These are phyloP conservation scores for Isatis tinctoria DNA, from an alignment of 345 rosid genomes.

Conservation along the genomic window DNA sequence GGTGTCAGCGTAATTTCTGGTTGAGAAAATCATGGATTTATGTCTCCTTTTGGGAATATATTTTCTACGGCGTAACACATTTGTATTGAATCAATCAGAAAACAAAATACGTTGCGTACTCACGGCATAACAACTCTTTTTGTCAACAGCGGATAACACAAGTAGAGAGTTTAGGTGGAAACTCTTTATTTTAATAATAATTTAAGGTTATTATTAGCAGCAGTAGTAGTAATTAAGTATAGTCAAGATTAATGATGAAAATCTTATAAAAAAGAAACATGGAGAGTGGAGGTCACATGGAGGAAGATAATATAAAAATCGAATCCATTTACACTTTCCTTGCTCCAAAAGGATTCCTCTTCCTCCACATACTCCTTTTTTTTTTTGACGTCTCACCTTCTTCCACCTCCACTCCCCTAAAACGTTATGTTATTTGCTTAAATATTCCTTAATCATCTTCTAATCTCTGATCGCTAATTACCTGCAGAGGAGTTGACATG, in stretches of 20 bases:
- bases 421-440: background rate
- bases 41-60: background rate
- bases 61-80: background rate
- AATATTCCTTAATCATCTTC: background rate
- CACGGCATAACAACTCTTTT: background rate
- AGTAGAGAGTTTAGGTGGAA: background rate
- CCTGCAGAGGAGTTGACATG: background rate
- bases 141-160: background rate
- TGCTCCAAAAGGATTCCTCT: slow-evolving; percentile 15
- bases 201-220: too few species aligned
- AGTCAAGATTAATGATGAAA: slow-evolving; percentile 20
- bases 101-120: background rate
- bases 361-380: slow-evolving; percentile 15
- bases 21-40: background rate
- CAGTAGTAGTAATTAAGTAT: background rate
- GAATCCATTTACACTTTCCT: slow-evolving; percentile 1
- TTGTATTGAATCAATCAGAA: background rate
- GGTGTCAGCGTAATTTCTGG: background rate
- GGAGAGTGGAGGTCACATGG: slow-evolving; percentile 31
- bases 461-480: background rate
- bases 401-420: background rate
- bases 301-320: slow-evolving; percentile 10
- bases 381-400: slow-evolving; percentile 24
- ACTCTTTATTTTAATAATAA: too few species aligned
- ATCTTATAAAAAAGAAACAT: background rate